Evolutionary conservation across 768 basidiomycete species (phyloP).

Genomic region (Rhodotorula sphaerocarpa): DNA sequence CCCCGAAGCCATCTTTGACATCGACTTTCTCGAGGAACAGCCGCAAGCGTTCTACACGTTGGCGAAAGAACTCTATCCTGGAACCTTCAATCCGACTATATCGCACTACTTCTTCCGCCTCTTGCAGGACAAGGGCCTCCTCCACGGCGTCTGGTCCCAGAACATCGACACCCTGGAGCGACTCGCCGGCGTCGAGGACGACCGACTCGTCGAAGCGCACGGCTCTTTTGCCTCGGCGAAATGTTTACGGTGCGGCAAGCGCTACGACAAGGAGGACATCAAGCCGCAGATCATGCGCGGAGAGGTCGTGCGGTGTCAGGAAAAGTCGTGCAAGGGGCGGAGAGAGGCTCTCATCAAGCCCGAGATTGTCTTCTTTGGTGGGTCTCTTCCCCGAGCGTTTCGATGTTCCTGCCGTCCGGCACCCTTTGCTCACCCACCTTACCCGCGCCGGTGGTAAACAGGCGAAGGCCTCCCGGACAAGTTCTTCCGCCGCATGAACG

Average conservation of each 20-base stretch:
- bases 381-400: background rate
- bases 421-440: background rate
- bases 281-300: slow-evolving; percentile 55
- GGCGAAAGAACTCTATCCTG: slow-evolving; percentile 81
- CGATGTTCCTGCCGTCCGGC: no score
- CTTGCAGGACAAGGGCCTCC: slow-evolving; percentile 58
- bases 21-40: slow-evolving; percentile 57
- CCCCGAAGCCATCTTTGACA: slow-evolving; percentile 92
- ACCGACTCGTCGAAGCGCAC: slow-evolving; percentile 84
- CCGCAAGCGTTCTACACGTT: slow-evolving; percentile 63
- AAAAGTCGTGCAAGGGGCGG: slow-evolving; percentile 28
- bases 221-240: slow-evolving; percentile 83
- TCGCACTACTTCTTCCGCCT: slow-evolving; percentile 86
- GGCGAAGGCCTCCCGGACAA: slow-evolving; percentile 56
- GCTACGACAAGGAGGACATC: slow-evolving; percentile 63
- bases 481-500: slow-evolving; percentile 55
- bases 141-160: slow-evolving; percentile 55
- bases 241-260: slow-evolving; percentile 64
- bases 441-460: background rate
- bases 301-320: slow-evolving; percentile 59
- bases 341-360: slow-evolving; percentile 40
- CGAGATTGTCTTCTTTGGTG: slow-evolving; percentile 43
- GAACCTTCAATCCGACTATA: slow-evolving; percentile 69
- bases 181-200: slow-evolving; percentile 63
- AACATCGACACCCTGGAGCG: slow-evolving; percentile 87